phyloP scores from a whole-genome alignment of 768 basidiomycete species.

The Boletellus ananas region DNA sequence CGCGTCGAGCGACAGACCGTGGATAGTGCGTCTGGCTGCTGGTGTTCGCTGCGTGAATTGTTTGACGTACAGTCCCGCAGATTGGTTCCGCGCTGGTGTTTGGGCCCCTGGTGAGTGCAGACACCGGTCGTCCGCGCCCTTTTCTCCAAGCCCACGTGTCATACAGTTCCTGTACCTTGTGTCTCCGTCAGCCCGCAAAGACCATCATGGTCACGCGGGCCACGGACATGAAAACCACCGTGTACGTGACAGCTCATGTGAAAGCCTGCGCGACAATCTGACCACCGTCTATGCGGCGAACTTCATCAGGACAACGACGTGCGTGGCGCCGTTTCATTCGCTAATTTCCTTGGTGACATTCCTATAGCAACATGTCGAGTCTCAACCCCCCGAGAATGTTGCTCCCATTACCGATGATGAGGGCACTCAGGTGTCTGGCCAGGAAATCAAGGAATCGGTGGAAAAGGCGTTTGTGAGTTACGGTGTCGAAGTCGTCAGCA shows the following conservation, averaged over 20 bases:
- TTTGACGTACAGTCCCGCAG: slow-evolving; percentile 9
- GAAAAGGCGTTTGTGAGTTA: slow-evolving; percentile 24
- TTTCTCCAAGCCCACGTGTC: not conserved
- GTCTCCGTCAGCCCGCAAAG: slow-evolving; percentile 28
- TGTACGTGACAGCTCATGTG: slow-evolving; percentile 16
- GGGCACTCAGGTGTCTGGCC: slow-evolving; percentile 25
- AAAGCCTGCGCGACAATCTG: slow-evolving; percentile 4
- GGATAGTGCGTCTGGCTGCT: slow-evolving; percentile 25
- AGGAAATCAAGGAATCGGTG: slow-evolving; percentile 32
- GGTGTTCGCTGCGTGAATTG: not conserved
- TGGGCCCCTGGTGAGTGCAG: slow-evolving; percentile 27
- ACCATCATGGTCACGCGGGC: slow-evolving; percentile 19
- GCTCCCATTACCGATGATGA: slow-evolving; percentile 28
- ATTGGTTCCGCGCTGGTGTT: slow-evolving; percentile 32
- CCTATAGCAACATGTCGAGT: slow-evolving; percentile 17
- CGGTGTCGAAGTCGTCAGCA: not conserved
- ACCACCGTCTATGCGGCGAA: slow-evolving; percentile 15
- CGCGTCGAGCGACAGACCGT: slow-evolving; percentile 21
- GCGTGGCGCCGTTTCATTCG: slow-evolving; percentile 1
- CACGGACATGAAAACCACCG: slow-evolving; percentile 18
- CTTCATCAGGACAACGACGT: slow-evolving; percentile 16
- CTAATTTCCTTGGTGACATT: not conserved
- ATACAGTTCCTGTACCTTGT: slow-evolving; percentile 29
- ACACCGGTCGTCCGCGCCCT: not conserved
- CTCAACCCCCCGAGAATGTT: slow-evolving; percentile 3